phyloP scores from a whole-genome alignment of 768 basidiomycete species.

The Boletus rufocinnamomeus region DNA sequence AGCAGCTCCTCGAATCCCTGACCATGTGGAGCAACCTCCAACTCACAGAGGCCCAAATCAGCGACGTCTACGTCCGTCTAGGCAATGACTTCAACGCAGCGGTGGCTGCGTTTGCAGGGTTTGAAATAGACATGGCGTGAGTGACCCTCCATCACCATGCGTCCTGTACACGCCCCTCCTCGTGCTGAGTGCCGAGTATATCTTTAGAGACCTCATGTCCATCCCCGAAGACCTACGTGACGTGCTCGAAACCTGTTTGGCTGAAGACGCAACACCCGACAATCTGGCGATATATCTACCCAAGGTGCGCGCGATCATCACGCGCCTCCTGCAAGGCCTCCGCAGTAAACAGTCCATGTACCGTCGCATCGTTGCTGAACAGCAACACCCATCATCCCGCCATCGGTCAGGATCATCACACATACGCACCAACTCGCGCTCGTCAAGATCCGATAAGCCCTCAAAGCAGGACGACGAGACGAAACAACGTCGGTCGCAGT shows the following conservation, averaged over 20 bases:
- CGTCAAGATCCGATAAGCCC: slow-evolving; percentile 48
- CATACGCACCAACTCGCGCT: slow-evolving; percentile 58
- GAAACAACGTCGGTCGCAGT: slow-evolving; percentile 49
- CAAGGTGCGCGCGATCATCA: slow-evolving; percentile 89
- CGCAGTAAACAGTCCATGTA: slow-evolving; percentile 90
- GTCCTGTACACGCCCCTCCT: slow-evolving; percentile 2
- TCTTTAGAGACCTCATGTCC: slow-evolving; percentile 73
- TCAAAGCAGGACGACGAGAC: slow-evolving; percentile 44
- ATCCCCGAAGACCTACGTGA: slow-evolving; percentile 89
- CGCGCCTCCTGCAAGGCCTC: slow-evolving; percentile 89
- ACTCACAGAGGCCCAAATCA: slow-evolving; percentile 78
- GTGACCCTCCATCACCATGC: slow-evolving; percentile 36
- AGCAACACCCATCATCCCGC: slow-evolving; percentile 41
- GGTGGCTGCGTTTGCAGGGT: slow-evolving; percentile 82
- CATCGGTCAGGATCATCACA: slow-evolving; percentile 49
- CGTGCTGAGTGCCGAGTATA: slow-evolving; percentile 18
- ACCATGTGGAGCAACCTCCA: slow-evolving; percentile 79
- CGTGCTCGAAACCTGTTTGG: slow-evolving; percentile 87
- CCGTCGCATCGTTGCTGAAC: slow-evolving; percentile 69
- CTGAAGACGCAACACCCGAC: slow-evolving; percentile 84
- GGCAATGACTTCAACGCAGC: slow-evolving; percentile 98
- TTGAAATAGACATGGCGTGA: slow-evolving; percentile 89
- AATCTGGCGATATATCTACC: slow-evolving; percentile 91
- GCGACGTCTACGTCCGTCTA: slow-evolving; percentile 94
- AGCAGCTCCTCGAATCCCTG: slow-evolving; percentile 88